Base-by-base conservation (phyloP, 768 basidiomycete genomes). In the Coprinopsis marcescibilis region DNA sequence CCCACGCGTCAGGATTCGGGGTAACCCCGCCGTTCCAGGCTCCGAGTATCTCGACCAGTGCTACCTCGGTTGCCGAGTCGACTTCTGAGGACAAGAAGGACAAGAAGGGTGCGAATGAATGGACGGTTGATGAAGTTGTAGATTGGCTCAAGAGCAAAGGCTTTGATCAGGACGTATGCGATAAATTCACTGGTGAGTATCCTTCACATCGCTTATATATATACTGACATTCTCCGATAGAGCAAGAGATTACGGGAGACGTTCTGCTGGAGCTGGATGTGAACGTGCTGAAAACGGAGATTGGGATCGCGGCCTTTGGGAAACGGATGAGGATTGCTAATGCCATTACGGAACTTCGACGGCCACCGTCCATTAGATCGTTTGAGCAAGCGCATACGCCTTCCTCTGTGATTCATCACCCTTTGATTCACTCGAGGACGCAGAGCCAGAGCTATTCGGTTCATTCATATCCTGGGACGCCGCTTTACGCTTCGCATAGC, bases 191-290 rank as follows among this genome's bases (percentile, higher is more conserved):
- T 33, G 92, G 91, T 90, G 55, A 80, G 70, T 21, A 20, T n/a
- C 20, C 26, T 26, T 48, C 52, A 2, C 33, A 15, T 33, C 14
- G 14, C 12, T 12, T 19, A 11, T 23, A 12, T 5, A n/a, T 24
- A 24, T 42, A 20, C 15, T 36, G 41, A 2, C 21, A 32, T 50
- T 24, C 21, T 8, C 20, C 7, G 11, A 33, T 60, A 93, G 95
- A 98, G 67, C 93, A 99, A 80, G 96, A 99, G 69, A 98, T 99
- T 45, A 89, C 93, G 0, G 96, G 96, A 15, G 96, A 99, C 56
- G 89, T 98, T 25, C 78, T 99, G 5, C 81, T 98, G 46, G 95
- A 96, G 57, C 85, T 98, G 50, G 92, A 97, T 52, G 80, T 84
- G 45, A 86, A 85, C 58, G 74, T 96, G 13, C 83, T 99, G 56